phyloP scores from a whole-genome alignment of 2,329 filamentous ascomycete genomes.

The Gyromitra esculenta region DNA sequence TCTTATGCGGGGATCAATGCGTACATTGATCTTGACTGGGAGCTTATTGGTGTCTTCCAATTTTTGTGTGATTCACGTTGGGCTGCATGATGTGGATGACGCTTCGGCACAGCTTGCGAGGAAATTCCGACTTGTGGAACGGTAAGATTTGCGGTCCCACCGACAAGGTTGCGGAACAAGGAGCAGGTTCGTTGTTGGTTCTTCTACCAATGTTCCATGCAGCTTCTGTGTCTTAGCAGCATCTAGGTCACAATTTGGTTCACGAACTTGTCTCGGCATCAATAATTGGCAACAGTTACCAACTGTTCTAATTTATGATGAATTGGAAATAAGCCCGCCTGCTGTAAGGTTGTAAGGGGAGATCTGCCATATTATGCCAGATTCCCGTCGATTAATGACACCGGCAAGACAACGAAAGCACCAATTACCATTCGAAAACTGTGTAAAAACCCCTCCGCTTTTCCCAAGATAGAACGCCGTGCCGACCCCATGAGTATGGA shows the following conservation, averaged over 20 bases:
- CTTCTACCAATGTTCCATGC: constrained; percentile 50
- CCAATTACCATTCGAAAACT: constrained; percentile 42
- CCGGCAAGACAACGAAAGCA: constrained; percentile 37
- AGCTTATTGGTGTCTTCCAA: constrained; percentile 47
- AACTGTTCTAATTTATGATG: constrained; percentile 11
- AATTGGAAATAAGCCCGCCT: constrained; percentile 37
- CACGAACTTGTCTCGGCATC: constrained; percentile 17
- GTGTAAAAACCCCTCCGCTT: constrained; percentile 33
- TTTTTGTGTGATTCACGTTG: constrained; percentile 49
- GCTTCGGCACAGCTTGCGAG: constrained; percentile 52
- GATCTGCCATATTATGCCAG: constrained; percentile 51
- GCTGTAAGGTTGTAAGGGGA: constrained; percentile 43
- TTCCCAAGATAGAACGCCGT: constrained; percentile 48
- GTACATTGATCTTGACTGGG: constrained; percentile 45
- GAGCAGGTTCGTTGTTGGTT: constrained; percentile 38
- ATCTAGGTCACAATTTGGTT: constrained; percentile 41
- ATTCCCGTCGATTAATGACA: constrained; percentile 51
- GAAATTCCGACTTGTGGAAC: constrained; percentile 51
- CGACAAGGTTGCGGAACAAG: constrained; percentile 46
- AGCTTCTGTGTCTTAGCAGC: constrained; percentile 40
- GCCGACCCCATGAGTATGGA: constrained; percentile 43
- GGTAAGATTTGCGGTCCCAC: constrained; percentile 54
- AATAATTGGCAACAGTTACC: constrained; percentile 34
- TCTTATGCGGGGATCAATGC: constrained; percentile 46
- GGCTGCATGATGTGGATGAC: constrained; percentile 53